Evolutionary conservation across 1,284 basidiomycete species (phyloP).

Genomic region (Tilletiopsis washingtonensis): DNA sequence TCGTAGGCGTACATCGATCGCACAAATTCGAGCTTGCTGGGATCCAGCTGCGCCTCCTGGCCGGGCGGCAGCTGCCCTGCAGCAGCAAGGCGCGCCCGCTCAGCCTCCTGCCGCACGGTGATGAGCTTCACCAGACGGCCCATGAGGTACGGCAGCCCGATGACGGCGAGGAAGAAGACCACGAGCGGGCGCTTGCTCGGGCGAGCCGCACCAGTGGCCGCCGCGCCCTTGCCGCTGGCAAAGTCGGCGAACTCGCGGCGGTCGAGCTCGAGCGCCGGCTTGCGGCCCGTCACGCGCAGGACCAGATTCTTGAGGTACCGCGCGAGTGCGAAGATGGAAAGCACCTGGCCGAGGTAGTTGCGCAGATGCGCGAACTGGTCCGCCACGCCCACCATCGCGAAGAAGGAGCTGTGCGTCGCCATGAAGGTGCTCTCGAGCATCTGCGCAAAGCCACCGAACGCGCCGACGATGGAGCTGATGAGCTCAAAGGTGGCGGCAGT

Average conservation of each 20-base stretch:
- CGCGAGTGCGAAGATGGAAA: constrained; percentile 76
- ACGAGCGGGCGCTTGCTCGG: constrained; percentile 78
- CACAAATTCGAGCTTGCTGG: constrained; percentile 69
- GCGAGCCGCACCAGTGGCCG: constrained; percentile 15
- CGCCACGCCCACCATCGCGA: constrained; percentile 95
- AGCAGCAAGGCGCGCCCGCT: constrained; percentile 43
- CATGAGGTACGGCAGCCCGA: constrained; percentile 92
- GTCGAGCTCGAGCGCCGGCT: constrained; percentile 35
- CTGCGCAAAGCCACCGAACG: constrained; percentile 90
- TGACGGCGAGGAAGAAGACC: constrained; percentile 88
- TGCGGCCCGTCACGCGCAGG: constrained; percentile 29
- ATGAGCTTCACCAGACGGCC: constrained; percentile 76
- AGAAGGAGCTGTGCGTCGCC: constrained; percentile 96
- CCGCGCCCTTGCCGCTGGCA: constrained; percentile 19
- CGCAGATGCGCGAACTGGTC: constrained; percentile 89
- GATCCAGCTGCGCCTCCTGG: constrained; percentile 48
- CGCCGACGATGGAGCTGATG: constrained; percentile 87
- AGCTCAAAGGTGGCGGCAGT: constrained; percentile 90
- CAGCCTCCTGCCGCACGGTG: constrained; percentile 56
- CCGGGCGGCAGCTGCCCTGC: constrained; percentile 46
- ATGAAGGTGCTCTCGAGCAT: constrained; percentile 98
- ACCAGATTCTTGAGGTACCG: constrained; percentile 61
- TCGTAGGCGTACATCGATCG: constrained; percentile 73
- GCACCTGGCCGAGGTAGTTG: constrained; percentile 84
- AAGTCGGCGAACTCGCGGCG: constrained; percentile 42